phyloP scores from a whole-genome alignment of 441 rosid species.

The Biscutella laevigata region DNA sequence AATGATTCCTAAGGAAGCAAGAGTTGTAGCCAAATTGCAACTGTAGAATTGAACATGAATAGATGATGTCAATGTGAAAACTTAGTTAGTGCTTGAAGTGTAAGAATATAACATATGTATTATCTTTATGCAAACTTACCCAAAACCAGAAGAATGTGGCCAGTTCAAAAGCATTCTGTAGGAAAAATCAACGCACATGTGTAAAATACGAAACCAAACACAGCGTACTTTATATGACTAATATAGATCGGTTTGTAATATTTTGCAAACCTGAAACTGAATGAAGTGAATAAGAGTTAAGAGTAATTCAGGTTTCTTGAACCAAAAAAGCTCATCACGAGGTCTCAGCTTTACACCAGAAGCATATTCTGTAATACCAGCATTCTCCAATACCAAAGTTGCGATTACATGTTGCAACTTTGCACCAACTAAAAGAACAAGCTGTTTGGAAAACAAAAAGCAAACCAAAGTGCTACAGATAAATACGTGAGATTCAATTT shows the following conservation, averaged over 20 bases:
- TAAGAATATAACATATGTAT: not conserved
- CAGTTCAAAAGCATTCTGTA: constrained; percentile 40
- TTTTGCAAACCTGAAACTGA: constrained; percentile 51
- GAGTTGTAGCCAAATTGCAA: constrained; percentile 70
- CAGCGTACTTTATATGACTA: not conserved
- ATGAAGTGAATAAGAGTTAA: constrained; percentile 54
- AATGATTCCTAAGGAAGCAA: constrained; percentile 52
- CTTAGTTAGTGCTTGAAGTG: not conserved
- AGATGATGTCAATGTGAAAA: not conserved
- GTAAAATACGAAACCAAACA: not conserved
- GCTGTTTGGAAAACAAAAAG: constrained; percentile 24
- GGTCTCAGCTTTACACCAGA: constrained; percentile 39
- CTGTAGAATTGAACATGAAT: constrained; percentile 30
- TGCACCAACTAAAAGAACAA: constrained; percentile 51
- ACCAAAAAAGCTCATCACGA: constrained; percentile 68
- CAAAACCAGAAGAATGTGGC: constrained; percentile 98
- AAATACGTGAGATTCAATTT: constrained; percentile 1
- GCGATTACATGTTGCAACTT: constrained; percentile 67
- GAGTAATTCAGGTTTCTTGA: constrained; percentile 53
- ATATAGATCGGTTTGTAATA: not conserved
- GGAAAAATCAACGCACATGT: constrained; percentile 1
- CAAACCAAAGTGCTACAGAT: not conserved
- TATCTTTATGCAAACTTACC: constrained; percentile 38
- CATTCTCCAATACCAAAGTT: constrained; percentile 49
- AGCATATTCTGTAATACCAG: constrained; percentile 36